Evolutionary conservation across 1,284 basidiomycete genomes (phyloP), one percentile per base, ranked within the genome.

Genomic region (Cryptococcus amylolentus): DNA sequence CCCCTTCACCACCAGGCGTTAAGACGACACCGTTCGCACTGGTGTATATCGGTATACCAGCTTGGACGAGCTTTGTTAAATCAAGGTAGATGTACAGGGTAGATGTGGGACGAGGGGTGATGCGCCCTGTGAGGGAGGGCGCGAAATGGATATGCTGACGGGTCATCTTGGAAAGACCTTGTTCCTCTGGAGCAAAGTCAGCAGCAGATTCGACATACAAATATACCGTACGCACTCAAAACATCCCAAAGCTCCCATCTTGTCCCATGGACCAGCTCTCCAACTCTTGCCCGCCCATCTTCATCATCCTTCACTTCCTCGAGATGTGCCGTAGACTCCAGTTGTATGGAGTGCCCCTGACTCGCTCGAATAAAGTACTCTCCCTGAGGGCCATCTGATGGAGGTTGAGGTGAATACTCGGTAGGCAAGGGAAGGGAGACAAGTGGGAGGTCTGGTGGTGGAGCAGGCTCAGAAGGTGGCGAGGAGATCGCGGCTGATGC

Each of bases 351-450:
- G 78, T 98, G 95, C 0, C 95, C 96, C 77, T 98, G 95, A 60
- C 91, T 91, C 0, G 95, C 95, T 48, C 91, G 82, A 64, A 97
- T 93, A 85, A 87, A 93, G 84, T 87, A 89, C 20, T 82, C 75
- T 13, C 64, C 70, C 43, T 51, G 41, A 23, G 39, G 50, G 35
- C 42, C 23, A 47, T 23, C 18, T 26, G 9, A 20, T 39, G 14
- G 18, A 20, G 12, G 42, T 44, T 12, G 42, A 26, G n/a, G 42
- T 2, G 12, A 31, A 23, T 20, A 13, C 13, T 20, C 16, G 38
- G 12, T 35, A 8, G 60, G 53, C 2, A n/a, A 16, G 1, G 67
- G 58, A 8, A 72, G 51, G 13, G 48, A 41, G 40, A 70, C 58
- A 10, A 73, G 63, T 6, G 65, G 64, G 4, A 70, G 56, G 53